A percentile compares a stretch with the other conserved stretches of the same genome.
Conservation (phyloP, 257 asterid species). For the Cynanchum wilfordii region DNA sequence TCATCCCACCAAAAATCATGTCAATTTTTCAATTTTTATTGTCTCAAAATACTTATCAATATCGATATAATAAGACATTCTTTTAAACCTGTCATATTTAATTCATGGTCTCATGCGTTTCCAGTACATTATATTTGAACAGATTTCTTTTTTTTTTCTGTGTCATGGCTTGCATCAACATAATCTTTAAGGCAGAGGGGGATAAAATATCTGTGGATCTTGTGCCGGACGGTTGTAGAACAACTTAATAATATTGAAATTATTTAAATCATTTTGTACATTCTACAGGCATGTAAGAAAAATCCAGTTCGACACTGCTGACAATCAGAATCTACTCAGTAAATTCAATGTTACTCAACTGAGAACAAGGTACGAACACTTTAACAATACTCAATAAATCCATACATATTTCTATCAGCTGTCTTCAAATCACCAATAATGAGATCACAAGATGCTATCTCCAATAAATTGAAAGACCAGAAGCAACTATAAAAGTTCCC, state of each 20-base stretch:
- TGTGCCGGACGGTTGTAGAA: background rate
- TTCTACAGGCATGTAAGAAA: background rate
- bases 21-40: too few relatives aligned
- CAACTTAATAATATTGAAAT: background rate
- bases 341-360: background rate
- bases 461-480: background rate
- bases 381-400: background rate
- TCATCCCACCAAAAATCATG: too few relatives aligned
- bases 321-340: background rate
- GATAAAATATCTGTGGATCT: background rate
- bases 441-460: background rate
- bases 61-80: too few relatives aligned
- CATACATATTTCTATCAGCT: background rate
- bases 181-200: background rate
- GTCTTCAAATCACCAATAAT: background rate
- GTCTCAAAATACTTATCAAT: too few relatives aligned
- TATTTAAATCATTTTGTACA: background rate
- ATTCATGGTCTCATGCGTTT: too few relatives aligned
- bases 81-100: too few relatives aligned
- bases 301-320: background rate
- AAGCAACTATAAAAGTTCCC: background rate
- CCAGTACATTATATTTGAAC: too few relatives aligned
- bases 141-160: too few relatives aligned
- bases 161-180: too few relatives aligned
- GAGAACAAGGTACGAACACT: background rate